Evolutionary conservation across 306 rosid species (phyloP), one percentile per base, ranked within the genome.

Genomic region (Mimosa pudica): DNA sequence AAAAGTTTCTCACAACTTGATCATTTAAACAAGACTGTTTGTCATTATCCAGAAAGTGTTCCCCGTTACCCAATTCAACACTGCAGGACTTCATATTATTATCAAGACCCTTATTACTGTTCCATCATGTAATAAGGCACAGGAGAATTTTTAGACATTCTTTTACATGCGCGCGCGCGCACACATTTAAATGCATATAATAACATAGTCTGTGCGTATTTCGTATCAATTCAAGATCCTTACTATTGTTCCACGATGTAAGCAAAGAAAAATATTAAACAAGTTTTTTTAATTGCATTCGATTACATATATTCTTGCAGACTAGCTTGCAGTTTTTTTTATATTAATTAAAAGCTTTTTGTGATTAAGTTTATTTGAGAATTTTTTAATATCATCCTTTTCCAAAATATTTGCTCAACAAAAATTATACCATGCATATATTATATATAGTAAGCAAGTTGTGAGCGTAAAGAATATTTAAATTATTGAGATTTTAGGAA

Each of bases 31-130:
- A 52, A 16, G 6, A 52, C 30, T 9, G 6, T 24, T 24, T 60
- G 2, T 8, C 3, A 3, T 60, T 20, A 24, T 45, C 36, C 12
- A 12, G 0, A 1, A 10, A 0, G 41, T 47, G n/a, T 48, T 70
- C 81, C 81, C 67, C 20, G 48, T 10, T 69, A 6, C 77, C 76
- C 80, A 13, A 3, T 49, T 8, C 48, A 12, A 64, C 62, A 52
- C 17, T 30, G 58, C 20, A 35, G 35, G 36, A 5, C 6, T n/a
- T 1, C 60, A 3, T 14, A 4, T 65, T 60, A 67, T 35, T 55
- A 14, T 48, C 73, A 70, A 16, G 80, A 76, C 6, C 80, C 81
- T 46, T 60, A 2, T 47, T 70, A 2, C 24, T 81, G 84, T 24
- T 70, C 57, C 57, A 51, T 51, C 17, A 51, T 51, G 57, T 51